Evolutionary conservation across 352 stramenopile genomes (phyloP).

Genomic region (Thraustotheca clavata): DNA sequence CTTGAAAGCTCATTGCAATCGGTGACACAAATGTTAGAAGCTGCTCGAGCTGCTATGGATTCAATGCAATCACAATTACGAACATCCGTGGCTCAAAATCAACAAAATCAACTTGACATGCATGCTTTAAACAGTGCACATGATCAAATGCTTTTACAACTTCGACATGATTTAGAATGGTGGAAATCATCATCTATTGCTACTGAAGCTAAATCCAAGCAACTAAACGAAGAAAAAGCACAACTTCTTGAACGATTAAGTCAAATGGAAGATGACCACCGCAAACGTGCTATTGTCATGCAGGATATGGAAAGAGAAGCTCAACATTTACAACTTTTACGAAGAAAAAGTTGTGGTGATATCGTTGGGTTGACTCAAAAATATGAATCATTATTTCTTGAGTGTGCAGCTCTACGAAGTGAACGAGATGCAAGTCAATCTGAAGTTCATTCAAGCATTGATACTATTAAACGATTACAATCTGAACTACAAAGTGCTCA

Average conservation of each 20-base stretch:
- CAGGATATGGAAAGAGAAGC: constrained; percentile 12
- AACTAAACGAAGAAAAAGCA: background rate
- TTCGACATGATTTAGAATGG: background rate
- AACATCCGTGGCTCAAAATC: background rate
- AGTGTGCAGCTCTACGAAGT: background rate
- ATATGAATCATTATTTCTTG: background rate
- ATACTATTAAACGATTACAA: background rate
- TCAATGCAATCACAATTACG: background rate
- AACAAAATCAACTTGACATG: background rate
- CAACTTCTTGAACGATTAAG: background rate
- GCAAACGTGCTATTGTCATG: background rate
- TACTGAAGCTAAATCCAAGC: background rate
- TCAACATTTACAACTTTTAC: constrained; percentile 9
- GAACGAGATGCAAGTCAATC: background rate
- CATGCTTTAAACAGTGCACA: background rate
- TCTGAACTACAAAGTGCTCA: background rate
- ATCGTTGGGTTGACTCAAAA: background rate
- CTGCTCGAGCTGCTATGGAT: background rate
- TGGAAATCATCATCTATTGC: background rate
- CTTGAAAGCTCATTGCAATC: background rate
- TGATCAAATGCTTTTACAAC: background rate
- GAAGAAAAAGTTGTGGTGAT: constrained; percentile 10
- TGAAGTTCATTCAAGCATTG: background rate
- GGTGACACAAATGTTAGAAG: background rate
- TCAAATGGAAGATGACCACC: background rate